Base-by-base conservation (phyloP, 768 basidiomycete species). In the Suillus paluster region DNA sequence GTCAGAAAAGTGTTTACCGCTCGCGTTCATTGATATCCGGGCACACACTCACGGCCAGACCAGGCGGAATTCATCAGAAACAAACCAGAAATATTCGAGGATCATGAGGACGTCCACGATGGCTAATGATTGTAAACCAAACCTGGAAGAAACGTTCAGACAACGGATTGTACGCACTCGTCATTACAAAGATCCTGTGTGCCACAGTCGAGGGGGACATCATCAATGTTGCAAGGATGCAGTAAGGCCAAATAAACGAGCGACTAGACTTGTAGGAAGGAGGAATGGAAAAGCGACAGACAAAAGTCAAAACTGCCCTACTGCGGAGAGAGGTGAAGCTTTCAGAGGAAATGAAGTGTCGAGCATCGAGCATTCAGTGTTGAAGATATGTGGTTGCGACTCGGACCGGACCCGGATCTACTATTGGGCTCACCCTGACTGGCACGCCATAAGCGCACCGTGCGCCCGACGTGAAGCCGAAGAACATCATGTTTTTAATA, bases 1-100 rank as follows among this genome's bases (percentile, higher is more conserved):
- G 5, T 23, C 34, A 17, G 10, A 15, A 38, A 53, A 23, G 38
- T 54, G 15, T 4, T 59, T 5, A 12, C 27, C 12, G 17, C n/a
- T 19, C 1, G 19, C 15, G 7, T 57, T 34, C 11, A 36, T 25
- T n/a, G 39, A 59, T 25, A 14, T 7, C 5, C 6, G 1, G 23
- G 7, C 14, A 25, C n/a, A 2, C 5, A 62, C 71, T 66, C 38
- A 72, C 70, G 69, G 63, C 70, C 70, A 72, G 21, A 72, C 34
- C 10, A 53, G 3, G 41, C 57, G 63, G 17, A 41, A 7, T 49
- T 72, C 71, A 8, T 69, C 64, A 3, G 60, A 49, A 0, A 73
- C 15, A 1, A 59, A 49, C 42, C 52, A 66, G 0, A 23, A 1
- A 30, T 58, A 67, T 14, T 72, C 71, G 2, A 42, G 12, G 21